Evolutionary conservation across 768 basidiomycete genomes (phyloP), one percentile per base, ranked within the genome.

Genomic region (Leccinum sublutescens): DNA sequence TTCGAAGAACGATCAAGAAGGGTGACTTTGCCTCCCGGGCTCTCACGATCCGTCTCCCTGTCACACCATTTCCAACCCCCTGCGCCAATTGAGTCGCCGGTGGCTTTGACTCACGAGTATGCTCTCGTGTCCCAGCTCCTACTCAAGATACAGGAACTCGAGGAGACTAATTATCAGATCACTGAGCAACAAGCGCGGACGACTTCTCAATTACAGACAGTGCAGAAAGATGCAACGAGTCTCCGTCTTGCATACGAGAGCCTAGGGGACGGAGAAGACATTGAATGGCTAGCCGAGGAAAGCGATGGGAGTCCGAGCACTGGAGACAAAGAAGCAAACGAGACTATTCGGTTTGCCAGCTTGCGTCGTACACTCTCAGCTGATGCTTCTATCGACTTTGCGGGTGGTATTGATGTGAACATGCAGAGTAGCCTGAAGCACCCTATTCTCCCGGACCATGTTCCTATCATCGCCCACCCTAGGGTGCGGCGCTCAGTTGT

Each of bases 141-240:
- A 47, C 68, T 75, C 15, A 93, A 93, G 74, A 88, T 93, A 53
- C 78, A 80, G 50, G 91, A 93, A 68, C 79, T 93, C 1, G 89
- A 93, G 66, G 80, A 85, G 40, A 82, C 88, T 2, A 93, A 93
- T 63, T 62, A 75, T 7, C 81, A 82, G 56, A 91, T 93, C 45
- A 76, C 83, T 21, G 75, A 79, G 57, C 84, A 88, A 61, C 91
- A 93, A 68, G 72, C 71, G 1, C 80, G 82, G 64, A 91, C 90
- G 0, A 73, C 80, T 5, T 76, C 76, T 40, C 84, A 86, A 59
- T 76, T 92, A 27, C 80, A 81, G n/a, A 81, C 81, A 4, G 88
- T 89, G 10, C 88, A 90, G 63, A 79, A 82, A 58, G 89, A 92
- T 64, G 86, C 86, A 2, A 82, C 88, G 50, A 82, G 81, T 55